Evolutionary conservation across 257 asterid species (phyloP), one percentile per base, ranked within the genome.

Genomic region (Plectranthus barbatus): DNA sequence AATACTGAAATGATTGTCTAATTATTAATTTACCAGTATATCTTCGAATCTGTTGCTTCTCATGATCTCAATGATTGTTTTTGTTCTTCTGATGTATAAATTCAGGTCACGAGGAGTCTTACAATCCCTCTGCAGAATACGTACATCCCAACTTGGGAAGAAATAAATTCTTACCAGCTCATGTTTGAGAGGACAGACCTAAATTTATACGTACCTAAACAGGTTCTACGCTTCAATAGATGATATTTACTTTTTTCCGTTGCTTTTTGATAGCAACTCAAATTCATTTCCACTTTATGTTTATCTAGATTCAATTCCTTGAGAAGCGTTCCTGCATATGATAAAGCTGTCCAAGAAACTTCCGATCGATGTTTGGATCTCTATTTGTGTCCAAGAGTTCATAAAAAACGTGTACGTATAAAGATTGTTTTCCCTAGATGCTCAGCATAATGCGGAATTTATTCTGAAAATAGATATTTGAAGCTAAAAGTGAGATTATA

Each of bases 321-420:
- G 83, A 82, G 97, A 81, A 79, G 75, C 48, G 96, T 92, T 74
- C 99, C 99, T 3, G 95, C 99, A 14, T 92, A 89, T 29, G 90
- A 81, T 19, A 90, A 87, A 68, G 90, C 94, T 70, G 90, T 90
- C 67, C 79, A 77, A 44, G 97, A 93, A 69, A 73, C 70, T 40
- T 93, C 90, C 72, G 95, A 83, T 64, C 97, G 99, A 12, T 87
- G 96, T 77, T 72, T 93, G 79, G 99, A 93, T 84, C 97, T 90
- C 58, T 93, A 93, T 77, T 62, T 90, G 48, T 90, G 96, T 77
- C 95, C 99, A 50, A 77, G 99, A 70, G 83, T 76, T 63, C 88
- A 83, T 41, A 93, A 87, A 62, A 90, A 87, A 51, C 96, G 99
- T 55, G 99, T 93, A 87, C 4, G 97, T 76, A 37, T n/a, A n/a